These are phyloP conservation scores for Dryas drummondii DNA, from an alignment of 306 rosid genomes.

Conservation along the genomic window DNA sequence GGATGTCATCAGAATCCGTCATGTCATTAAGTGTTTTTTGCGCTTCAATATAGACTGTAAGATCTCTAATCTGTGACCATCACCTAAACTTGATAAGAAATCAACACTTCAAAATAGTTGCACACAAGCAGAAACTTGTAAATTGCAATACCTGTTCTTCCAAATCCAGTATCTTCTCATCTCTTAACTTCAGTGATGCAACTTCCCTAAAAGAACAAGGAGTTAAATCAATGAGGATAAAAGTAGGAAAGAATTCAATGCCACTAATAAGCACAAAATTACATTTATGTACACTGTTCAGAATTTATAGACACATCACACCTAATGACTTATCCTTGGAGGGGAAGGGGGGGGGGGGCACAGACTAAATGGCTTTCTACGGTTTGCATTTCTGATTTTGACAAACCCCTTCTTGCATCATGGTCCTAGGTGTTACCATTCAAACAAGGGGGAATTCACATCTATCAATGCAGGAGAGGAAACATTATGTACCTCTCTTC, in stretches of 20 bases:
- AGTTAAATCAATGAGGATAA: constrained; percentile 3
- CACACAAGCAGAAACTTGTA: constrained; percentile 13
- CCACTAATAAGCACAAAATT: neutral
- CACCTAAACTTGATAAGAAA: constrained; percentile 23
- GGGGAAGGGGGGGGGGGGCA: too few relatives aligned
- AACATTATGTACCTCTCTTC: constrained; percentile 65
- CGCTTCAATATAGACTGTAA: constrained; percentile 68
- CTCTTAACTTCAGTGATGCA: constrained; percentile 37
- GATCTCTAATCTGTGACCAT: constrained; percentile 75
- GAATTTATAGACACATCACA: neutral
- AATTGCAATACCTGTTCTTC: constrained; percentile 79
- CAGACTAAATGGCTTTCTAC: neutral
- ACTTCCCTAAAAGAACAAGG: constrained; percentile 60
- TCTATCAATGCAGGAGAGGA: neutral
- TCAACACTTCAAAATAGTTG: neutral
- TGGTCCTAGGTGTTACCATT: neutral
- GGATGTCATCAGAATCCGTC: constrained; percentile 66
- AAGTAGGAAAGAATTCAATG: neutral
- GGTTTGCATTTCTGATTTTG: neutral
- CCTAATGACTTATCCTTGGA: too few relatives aligned
- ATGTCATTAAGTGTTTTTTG: constrained; percentile 68
- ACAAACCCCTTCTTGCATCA: too few relatives aligned
- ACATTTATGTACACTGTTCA: neutral
- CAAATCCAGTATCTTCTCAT: constrained; percentile 64
- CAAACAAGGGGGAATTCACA: neutral